phyloP scores from a whole-genome alignment of 2,329 filamentous ascomycete species.

The Triangularia setosa region DNA sequence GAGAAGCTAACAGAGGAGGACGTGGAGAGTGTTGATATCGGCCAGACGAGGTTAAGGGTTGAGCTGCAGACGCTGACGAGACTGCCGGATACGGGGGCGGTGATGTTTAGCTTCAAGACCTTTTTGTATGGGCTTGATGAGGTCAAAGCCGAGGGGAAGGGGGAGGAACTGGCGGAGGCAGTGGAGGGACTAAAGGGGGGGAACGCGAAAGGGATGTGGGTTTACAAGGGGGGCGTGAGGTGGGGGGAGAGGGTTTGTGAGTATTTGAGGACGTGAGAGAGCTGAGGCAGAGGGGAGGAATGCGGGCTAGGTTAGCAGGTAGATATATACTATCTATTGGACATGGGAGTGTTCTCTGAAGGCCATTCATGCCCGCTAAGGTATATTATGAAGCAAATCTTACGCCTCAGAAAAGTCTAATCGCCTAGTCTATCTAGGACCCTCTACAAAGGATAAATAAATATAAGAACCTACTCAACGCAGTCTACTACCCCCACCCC shows the following conservation, averaged over 20 bases:
- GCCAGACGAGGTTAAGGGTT: slow-evolving; percentile 40
- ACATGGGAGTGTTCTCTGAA: no score
- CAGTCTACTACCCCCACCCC: no score
- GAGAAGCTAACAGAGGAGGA: slow-evolving; percentile 24
- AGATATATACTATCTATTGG: no score
- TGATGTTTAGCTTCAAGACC: slow-evolving; percentile 56
- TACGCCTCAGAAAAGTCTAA: no score
- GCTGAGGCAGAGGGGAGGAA: no score
- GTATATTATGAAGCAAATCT: no score
- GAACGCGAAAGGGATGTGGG: slow-evolving; percentile 52
- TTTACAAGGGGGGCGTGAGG: slow-evolving; percentile 46
- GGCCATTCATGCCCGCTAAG: no score
- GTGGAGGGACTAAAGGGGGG: slow-evolving; percentile 49
- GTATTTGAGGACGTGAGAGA: slow-evolving; percentile 39
- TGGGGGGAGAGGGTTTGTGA: slow-evolving; percentile 47
- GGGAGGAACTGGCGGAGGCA: slow-evolving; percentile 45
- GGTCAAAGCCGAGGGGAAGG: slow-evolving; percentile 47
- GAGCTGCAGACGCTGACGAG: slow-evolving; percentile 51
- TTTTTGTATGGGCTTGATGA: slow-evolving; percentile 47
- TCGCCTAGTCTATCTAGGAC: no score
- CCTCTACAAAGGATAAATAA: no score
- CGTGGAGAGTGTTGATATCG: slow-evolving; percentile 37
- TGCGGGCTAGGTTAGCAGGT: no score
- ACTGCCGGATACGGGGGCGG: slow-evolving; percentile 42
- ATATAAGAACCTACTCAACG: no score